phyloP scores from a whole-genome alignment of 805 yeast genomes.

The Saturnispora dispora region DNA sequence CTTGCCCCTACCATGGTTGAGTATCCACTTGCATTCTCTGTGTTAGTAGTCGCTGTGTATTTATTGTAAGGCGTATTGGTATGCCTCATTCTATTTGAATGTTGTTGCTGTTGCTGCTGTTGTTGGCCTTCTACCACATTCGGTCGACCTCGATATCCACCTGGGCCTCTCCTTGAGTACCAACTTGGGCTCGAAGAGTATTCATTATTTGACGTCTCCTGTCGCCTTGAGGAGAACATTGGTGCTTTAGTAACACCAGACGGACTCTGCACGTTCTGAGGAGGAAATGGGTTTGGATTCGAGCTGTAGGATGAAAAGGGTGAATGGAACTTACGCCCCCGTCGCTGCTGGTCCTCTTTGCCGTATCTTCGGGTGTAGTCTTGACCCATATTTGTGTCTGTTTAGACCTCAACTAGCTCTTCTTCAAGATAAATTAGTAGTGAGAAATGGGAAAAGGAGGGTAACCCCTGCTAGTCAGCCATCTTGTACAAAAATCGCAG shows the following conservation, averaged over 20 bases:
- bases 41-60: neutral
- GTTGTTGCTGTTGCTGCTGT: neutral
- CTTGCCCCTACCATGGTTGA: neutral
- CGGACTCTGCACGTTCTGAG: constrained; percentile 15
- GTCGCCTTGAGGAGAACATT: constrained; percentile 10
- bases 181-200: neutral
- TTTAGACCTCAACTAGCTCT: neutral
- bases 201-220: neutral
- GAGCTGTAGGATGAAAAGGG: constrained; percentile 12
- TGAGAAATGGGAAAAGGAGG: neutral
- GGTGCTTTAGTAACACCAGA: constrained; percentile 2
- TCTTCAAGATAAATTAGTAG: neutral
- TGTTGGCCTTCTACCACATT: neutral
- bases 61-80: neutral
- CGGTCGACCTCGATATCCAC: neutral
- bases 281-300: constrained; percentile 24
- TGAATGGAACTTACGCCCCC: constrained; percentile 19
- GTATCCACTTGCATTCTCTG: neutral
- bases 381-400: neutral
- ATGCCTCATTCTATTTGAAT: neutral
- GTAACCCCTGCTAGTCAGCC: neutral
- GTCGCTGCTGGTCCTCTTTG: constrained; percentile 20
- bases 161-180: neutral
- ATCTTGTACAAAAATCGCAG: neutral
- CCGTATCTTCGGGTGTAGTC: constrained; percentile 15